Evolutionary conservation across 345 rosid genomes (phyloP), one percentile per base, ranked within the genome.

Genomic region (Hirschfeldia incana): DNA sequence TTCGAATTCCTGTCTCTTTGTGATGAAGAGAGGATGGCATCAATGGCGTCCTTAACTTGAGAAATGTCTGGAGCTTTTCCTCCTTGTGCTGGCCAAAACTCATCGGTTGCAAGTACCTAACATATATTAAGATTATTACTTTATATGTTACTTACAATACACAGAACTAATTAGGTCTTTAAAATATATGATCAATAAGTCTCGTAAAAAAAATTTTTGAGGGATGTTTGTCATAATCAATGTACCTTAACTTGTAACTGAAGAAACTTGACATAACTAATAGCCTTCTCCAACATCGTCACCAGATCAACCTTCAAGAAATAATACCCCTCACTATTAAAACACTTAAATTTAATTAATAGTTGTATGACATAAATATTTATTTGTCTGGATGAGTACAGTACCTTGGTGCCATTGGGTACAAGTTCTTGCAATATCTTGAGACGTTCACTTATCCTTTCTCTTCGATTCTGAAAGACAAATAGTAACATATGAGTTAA

Each of bases 11-110:
- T 81, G 62, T 90, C 91, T 80, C 83, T 88, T 69, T 91, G 90
- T 67, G 98, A 85, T 65, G 84, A 81, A 5, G 92, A 89, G 29
- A 93, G 93, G 72, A 95, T 93, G 39, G 96, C 99, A 82, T 95
- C 99, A 74, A 95, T 93, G 87, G 96, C 98, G 80, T 93, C 97
- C 81, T 87, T 95, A 39, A 95, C 99, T 78, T 95, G 97, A 70
- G 97, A 85, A 68, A 95, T 89, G 74, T 95, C 93, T 8, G 98
- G 98, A 75, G 96, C 98, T 83, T 89, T 95, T 57, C 93, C 96
- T 46, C 96, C 98, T 74, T 90, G 96, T 1, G 81, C 92, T 1
- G 99, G 99, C 99, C 99, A 95, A 81, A 95, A 93, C 63, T 95
- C 99, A 83, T 95, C 99, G 0, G 99, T 87, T 3, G 97, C 98